Conservation (phyloP, 163 green algal species). For the Coccomyxa subellipsoidea region DNA sequence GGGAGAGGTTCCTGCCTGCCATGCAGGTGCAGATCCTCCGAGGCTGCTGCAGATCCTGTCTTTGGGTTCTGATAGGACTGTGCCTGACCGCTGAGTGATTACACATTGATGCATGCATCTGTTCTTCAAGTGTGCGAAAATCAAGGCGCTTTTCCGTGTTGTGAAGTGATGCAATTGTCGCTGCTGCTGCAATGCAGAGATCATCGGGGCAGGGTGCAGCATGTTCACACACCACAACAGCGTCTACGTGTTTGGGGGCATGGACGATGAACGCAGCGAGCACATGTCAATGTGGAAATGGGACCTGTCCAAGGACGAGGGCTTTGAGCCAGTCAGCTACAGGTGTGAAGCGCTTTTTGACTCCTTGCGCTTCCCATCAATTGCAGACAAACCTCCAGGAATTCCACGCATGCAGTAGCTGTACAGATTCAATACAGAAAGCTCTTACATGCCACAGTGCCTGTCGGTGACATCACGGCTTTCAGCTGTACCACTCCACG, state of each 20-base stretch:
- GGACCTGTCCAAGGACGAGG: conserved; percentile 22
- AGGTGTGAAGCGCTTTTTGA: too few species aligned
- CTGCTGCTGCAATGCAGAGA: conserved; percentile 19
- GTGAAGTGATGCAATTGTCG: neutral
- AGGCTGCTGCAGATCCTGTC: too few species aligned
- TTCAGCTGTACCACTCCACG: too few species aligned
- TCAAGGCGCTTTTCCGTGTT: neutral
- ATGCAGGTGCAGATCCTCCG: too few species aligned
- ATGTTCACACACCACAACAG: conserved; percentile 24
- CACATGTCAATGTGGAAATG: conserved; percentile 34
- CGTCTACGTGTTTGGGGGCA: conserved; percentile 34
- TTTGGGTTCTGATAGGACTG: too few species aligned
- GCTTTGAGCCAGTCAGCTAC: conserved; percentile 31
- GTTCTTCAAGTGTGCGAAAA: neutral
- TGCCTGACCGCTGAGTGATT: too few species aligned
- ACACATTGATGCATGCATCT: neutral
- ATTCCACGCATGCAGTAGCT: neutral
- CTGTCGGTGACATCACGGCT: too few species aligned
- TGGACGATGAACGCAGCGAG: conserved; percentile 34
- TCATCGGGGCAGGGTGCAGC: conserved; percentile 20
- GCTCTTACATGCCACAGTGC: too few species aligned
- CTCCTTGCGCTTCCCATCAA: too few species aligned
- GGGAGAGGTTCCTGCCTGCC: conserved; percentile 13
- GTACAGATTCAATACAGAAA: neutral
- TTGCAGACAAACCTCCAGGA: too few species aligned